Evolutionary conservation across 2,329 filamentous ascomycete genomes (phyloP).

Genomic region (Trichoderma sp.): DNA sequence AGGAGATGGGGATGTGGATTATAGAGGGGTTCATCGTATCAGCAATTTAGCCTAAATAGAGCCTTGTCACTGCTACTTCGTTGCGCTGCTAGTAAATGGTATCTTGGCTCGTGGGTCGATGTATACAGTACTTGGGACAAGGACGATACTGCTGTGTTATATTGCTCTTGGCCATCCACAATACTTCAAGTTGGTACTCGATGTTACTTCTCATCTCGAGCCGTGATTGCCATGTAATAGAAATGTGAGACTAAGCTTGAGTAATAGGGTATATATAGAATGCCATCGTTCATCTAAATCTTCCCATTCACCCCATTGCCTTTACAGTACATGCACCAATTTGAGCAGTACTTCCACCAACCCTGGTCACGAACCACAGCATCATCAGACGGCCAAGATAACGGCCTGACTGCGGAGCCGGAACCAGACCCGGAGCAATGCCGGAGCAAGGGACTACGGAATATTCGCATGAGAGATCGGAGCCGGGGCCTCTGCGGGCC

Average conservation of each 20-base stretch:
- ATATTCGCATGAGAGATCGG: background rate
- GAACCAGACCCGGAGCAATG: background rate
- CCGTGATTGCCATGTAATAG: background rate
- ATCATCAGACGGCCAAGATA: background rate
- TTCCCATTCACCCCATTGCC: rapidly evolving
- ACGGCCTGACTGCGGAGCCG: background rate
- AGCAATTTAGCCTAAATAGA: background rate
- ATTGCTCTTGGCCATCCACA: background rate
- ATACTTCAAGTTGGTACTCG: too few species aligned
- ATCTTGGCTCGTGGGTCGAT: rapidly evolving
- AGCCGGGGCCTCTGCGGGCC: background rate
- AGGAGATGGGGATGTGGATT: background rate
- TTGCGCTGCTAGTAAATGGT: background rate
- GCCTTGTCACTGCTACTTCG: background rate
- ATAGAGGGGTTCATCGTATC: background rate
- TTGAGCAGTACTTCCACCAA: background rate
- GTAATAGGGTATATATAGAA: background rate
- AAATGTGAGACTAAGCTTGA: background rate
- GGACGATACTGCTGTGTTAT: background rate
- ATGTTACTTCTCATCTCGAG: background rate
- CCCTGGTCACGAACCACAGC: background rate
- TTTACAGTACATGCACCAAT: background rate
- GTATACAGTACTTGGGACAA: background rate
- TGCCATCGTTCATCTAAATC: background rate
- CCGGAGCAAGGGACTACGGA: background rate